Evolutionary conservation across 495 filamentous ascomycete genomes (phyloP).

Genomic region (Penicillium egyptiacum): DNA sequence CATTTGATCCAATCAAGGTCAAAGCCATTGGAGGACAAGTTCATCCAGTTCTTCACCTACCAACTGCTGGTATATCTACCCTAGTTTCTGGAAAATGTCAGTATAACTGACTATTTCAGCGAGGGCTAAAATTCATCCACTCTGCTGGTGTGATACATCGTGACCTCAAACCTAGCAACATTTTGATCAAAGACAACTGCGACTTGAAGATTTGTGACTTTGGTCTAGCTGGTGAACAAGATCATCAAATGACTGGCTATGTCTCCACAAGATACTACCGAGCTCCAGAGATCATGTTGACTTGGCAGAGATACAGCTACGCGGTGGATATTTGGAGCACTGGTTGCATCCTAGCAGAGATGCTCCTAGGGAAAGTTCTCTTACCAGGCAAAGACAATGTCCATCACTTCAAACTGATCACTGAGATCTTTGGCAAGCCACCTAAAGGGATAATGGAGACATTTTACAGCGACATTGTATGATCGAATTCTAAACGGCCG

Average conservation of each 20-base stretch:
- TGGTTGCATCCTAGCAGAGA: slow-evolving; percentile 92
- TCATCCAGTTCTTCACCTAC: slow-evolving; percentile 94
- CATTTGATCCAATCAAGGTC: slow-evolving; percentile 68
- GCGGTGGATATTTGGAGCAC: slow-evolving; percentile 96
- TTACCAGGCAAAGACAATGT: slow-evolving; percentile 95
- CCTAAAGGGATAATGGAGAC: slow-evolving; percentile 52
- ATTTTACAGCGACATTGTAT: slow-evolving; percentile 15
- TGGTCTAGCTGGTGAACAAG: slow-evolving; percentile 85
- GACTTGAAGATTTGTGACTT: slow-evolving; percentile 97
- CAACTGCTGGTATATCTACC: slow-evolving; percentile 72
- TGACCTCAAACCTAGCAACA: slow-evolving; percentile 89
- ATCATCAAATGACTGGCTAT: slow-evolving; percentile 94
- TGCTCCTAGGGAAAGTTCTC: slow-evolving; percentile 87
- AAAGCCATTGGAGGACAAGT: slow-evolving; percentile 85
- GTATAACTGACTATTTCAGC: slow-evolving; percentile 51
- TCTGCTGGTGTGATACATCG: slow-evolving; percentile 90
- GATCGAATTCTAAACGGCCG: not conserved
- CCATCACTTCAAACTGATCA: slow-evolving; percentile 93
- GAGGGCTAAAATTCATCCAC: slow-evolving; percentile 88
- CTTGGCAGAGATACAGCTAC: slow-evolving; percentile 94
- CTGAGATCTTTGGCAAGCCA: slow-evolving; percentile 83
- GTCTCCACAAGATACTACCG: slow-evolving; percentile 86
- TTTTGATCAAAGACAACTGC: slow-evolving; percentile 93
- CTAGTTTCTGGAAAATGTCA: slow-evolving; percentile 6
- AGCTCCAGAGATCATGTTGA: slow-evolving; percentile 94